Conservation (phyloP, 805 yeast species). For the Huiozyma naganishii region DNA sequence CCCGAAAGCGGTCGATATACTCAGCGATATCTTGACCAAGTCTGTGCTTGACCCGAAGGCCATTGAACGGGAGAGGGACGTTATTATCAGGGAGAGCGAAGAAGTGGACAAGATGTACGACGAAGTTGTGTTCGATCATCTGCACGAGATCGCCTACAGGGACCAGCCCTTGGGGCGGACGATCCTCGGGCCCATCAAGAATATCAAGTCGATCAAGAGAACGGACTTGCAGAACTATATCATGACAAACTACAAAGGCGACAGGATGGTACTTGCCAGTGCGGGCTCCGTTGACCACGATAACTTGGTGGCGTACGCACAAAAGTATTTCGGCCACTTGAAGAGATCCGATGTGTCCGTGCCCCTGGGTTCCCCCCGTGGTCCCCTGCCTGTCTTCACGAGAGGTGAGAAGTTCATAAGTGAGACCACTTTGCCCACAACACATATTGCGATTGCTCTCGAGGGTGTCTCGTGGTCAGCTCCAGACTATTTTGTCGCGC, state of each 20-base stretch:
- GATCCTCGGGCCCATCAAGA: conserved; percentile 85
- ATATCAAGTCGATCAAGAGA: conserved; percentile 70
- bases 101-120: conserved; percentile 98
- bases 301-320: conserved; percentile 66
- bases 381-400: conserved; percentile 63
- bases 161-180: conserved; percentile 94
- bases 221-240: conserved; percentile 73
- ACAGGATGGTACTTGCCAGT: conserved; percentile 96
- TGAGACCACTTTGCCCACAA: conserved; percentile 73
- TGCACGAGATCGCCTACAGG: conserved; percentile 85
- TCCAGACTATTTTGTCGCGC: conserved; percentile 87
- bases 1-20: conserved; percentile 74
- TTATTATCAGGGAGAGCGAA: conserved; percentile 90
- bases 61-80: conserved; percentile 92
- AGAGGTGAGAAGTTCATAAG: conserved; percentile 81
- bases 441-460: conserved; percentile 89
- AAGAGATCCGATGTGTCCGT: conserved; percentile 39
- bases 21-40: conserved; percentile 80
- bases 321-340: conserved; percentile 64
- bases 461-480: conserved; percentile 98
- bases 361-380: conserved; percentile 57
- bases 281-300: conserved; percentile 91
- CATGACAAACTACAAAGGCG: conserved; percentile 80
- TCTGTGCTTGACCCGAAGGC: conserved; percentile 75
- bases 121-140: conserved; percentile 93